Base-by-base conservation (phyloP, 306 rosid species). In the Vachellia collinsii region DNA sequence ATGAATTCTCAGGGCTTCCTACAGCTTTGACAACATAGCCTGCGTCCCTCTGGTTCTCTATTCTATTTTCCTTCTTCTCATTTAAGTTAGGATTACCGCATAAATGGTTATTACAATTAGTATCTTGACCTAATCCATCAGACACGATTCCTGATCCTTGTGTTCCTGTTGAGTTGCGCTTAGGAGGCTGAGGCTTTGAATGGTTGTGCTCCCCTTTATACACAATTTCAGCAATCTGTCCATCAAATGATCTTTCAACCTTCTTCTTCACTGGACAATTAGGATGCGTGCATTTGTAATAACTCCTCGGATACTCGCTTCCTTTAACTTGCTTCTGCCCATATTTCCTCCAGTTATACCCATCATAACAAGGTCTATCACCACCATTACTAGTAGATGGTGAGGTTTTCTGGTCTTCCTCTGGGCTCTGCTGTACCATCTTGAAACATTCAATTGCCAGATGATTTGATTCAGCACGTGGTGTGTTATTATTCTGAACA, bases 241-340 rank as follows among this genome's bases (percentile, higher is more conserved):
- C 99, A 75, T 93, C 97, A 76, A 89, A 85, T 73, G 98, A 95
- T 88, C 96, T 88, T 86, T 95, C 99, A 20, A 95, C 98, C 83
- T 91, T 95, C 93, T 92, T 95, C 80, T 93, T 95, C 89, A 93
- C 97, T 4, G 94, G 98, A 79, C 97, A 95, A 79, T 88, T 90
- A 14, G 97, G 99, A 80, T 93, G 83, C 3, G 99, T 95, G 87
- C 99, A 95, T 87, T 93, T 95, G 72, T 93, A 95, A 79, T 95
- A 95, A 63, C 99, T 95, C 82, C 97, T 82, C 0, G 99, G 98
- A 59, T 79, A 95, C 85, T 93, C 98, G n/a, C 98, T 95, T 75
- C 98, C 99, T 78, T 93, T 95, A 8, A 95, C 99, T 88, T 93
- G 96, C 86, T 95, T 95, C 86, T 95, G 99, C 68, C 99, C 99